Evolutionary conservation across 805 yeast species (phyloP).

Genomic region (Barnettozyma wickerhamii): DNA sequence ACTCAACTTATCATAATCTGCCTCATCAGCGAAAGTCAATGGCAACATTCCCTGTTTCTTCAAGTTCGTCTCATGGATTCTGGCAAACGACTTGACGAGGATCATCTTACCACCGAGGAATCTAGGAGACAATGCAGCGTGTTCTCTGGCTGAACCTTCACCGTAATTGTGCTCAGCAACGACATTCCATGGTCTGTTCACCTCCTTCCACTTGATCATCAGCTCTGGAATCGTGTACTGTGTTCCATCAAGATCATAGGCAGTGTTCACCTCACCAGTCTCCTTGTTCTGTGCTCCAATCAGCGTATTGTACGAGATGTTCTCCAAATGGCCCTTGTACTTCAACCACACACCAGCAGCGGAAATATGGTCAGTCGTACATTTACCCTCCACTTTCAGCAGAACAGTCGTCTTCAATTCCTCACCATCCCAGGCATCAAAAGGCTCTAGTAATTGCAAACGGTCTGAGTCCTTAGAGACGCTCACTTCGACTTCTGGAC

Average conservation of each 20-base stretch:
- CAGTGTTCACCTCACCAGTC: slow-evolving; percentile 92
- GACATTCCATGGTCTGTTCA: slow-evolving; percentile 83
- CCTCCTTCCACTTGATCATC: slow-evolving; percentile 93
- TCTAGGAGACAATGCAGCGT: slow-evolving; percentile 94
- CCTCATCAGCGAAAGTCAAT: slow-evolving; percentile 83
- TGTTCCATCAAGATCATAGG: slow-evolving; percentile 80
- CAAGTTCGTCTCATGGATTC: slow-evolving; percentile 96
- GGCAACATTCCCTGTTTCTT: slow-evolving; percentile 99
- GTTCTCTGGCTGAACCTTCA: slow-evolving; percentile 99
- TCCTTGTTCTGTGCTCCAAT: slow-evolving; percentile 97
- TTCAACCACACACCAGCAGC: slow-evolving; percentile 99
- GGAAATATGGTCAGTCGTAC: slow-evolving; percentile 97
- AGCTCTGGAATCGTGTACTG: slow-evolving; percentile 86
- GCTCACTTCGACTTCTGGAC: slow-evolving; percentile 52
- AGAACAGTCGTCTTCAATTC: slow-evolving; percentile 75
- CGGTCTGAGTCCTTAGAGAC: slow-evolving; percentile 92
- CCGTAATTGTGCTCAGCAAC: slow-evolving; percentile 98
- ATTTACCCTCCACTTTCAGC: slow-evolving; percentile 93
- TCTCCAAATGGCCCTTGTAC: slow-evolving; percentile 96
- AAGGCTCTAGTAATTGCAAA: slow-evolving; percentile 86
- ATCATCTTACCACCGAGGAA: slow-evolving; percentile 89
- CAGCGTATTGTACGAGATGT: slow-evolving; percentile 90
- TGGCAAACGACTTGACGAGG: slow-evolving; percentile 91
- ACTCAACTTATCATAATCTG: slow-evolving; percentile 77
- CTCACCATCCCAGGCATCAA: slow-evolving; percentile 79